Evolutionary conservation across 805 yeast genomes (phyloP).

Genomic region (Starmerella riodocensis): DNA sequence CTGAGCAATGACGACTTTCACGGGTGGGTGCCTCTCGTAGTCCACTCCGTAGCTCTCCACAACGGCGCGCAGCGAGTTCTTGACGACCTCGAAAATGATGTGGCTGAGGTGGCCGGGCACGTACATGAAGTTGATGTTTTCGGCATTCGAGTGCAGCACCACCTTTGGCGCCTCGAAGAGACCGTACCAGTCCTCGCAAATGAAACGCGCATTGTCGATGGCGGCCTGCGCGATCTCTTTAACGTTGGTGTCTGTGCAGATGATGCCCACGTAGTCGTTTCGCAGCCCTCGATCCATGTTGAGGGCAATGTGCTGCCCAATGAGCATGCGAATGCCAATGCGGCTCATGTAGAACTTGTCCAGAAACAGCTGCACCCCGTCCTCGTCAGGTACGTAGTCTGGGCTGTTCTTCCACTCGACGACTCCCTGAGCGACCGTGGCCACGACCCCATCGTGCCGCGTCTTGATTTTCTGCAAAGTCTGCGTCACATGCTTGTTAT

Average conservation of each 20-base stretch:
- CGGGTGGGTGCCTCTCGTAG: conserved; percentile 66
- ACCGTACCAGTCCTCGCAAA: conserved; percentile 85
- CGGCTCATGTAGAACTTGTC: conserved; percentile 83
- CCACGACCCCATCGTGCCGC: conserved; percentile 84
- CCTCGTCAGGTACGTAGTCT: conserved; percentile 41
- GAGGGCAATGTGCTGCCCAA: conserved; percentile 86
- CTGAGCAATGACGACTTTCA: conserved; percentile 74
- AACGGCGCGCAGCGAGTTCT: conserved; percentile 78
- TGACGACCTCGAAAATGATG: conserved; percentile 78
- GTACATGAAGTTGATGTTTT: conserved; percentile 63
- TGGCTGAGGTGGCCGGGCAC: conserved; percentile 89
- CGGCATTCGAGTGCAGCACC: conserved; percentile 59
- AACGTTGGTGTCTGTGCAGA: conserved; percentile 72
- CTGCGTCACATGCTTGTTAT: conserved; percentile 54
- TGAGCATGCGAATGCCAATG: conserved; percentile 83
- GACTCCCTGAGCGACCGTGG: conserved; percentile 85
- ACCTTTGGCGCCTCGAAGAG: conserved; percentile 77
- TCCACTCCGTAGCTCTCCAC: conserved; percentile 62
- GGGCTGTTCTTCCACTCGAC: conserved; percentile 67
- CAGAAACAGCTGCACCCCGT: conserved; percentile 63
- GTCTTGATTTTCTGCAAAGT: conserved; percentile 58
- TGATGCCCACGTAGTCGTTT: conserved; percentile 73
- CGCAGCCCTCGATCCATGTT: conserved; percentile 47
- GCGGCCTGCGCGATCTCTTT: conserved; percentile 77
- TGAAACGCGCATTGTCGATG: conserved; percentile 76